Evolutionary conservation across 768 basidiomycete genomes (phyloP).

Genomic region (Suillus hirtellus): DNA sequence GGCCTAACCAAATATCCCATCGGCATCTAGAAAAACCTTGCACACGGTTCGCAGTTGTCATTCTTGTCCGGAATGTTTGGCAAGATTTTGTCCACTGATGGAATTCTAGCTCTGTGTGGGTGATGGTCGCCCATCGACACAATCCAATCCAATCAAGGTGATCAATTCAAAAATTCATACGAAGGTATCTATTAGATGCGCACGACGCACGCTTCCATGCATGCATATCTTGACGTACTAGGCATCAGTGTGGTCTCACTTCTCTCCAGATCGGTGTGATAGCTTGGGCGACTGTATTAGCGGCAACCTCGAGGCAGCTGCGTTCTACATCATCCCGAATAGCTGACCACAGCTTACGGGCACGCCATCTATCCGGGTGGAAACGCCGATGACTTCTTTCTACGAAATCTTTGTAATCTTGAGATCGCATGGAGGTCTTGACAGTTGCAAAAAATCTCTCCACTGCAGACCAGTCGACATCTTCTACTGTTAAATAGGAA

Average conservation of each 20-base stretch:
- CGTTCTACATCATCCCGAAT: conserved; percentile 59
- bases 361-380: conserved; percentile 81
- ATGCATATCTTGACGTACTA: not conserved
- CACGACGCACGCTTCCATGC: not conserved
- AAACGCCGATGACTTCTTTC: conserved; percentile 74
- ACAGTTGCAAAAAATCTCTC: conserved; percentile 67
- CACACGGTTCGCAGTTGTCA: not conserved
- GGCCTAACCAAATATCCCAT: not conserved
- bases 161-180: not conserved
- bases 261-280: conserved; percentile 68
- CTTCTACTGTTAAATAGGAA: conserved; percentile 52
- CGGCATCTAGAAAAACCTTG: not conserved
- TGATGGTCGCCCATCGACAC: not conserved
- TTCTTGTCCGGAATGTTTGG: not conserved
- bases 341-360: conserved; percentile 59
- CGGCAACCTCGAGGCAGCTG: conserved; percentile 65
- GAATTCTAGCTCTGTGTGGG: not conserved
- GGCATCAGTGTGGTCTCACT: conserved; percentile 31
- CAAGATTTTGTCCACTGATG: not conserved
- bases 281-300: conserved; percentile 72
- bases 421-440: conserved; percentile 49
- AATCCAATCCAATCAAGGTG: not conserved
- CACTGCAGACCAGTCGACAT: conserved; percentile 71
- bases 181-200: conserved; percentile 3
- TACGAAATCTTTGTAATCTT: conserved; percentile 66